Evolutionary conservation across 2,329 filamentous ascomycete genomes (phyloP).

Genomic region (Alternaria postmessia): DNA sequence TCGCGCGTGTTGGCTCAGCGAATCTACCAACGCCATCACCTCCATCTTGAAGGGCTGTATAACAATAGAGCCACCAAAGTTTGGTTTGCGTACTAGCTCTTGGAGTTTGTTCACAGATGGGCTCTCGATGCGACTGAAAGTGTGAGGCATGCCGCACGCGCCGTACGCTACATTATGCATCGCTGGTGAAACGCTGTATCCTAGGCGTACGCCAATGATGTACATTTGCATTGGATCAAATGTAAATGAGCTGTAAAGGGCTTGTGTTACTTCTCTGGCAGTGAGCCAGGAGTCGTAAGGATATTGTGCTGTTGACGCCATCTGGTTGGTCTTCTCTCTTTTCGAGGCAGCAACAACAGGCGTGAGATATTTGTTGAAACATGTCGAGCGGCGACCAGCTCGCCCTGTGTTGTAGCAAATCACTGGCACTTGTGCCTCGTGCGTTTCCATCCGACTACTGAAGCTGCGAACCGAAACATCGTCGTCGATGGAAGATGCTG

Average conservation of each 20-base stretch:
- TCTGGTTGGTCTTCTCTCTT: conserved; percentile 28
- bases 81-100: conserved; percentile 68
- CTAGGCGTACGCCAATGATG: conserved; percentile 76
- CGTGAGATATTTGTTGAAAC: conserved; percentile 71
- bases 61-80: conserved; percentile 76
- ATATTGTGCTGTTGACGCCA: conserved; percentile 13
- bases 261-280: conserved; percentile 68
- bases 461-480: conserved; percentile 68
- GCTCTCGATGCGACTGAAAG: conserved; percentile 71
- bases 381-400: conserved; percentile 69
- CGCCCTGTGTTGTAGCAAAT: conserved; percentile 72
- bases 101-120: conserved; percentile 69
- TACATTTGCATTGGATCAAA: conserved; percentile 76
- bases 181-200: conserved; percentile 76
- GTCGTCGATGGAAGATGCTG: conserved; percentile 65
- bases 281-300: conserved; percentile 63
- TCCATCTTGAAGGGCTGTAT: conserved; percentile 79
- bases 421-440: conserved; percentile 60
- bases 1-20: conserved; percentile 74
- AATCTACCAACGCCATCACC: conserved; percentile 69
- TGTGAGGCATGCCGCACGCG: conserved; percentile 72
- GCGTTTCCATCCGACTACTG: conserved; percentile 58
- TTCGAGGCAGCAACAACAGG: conserved; percentile 64
- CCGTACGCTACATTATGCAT: conserved; percentile 78
- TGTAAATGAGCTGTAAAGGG: conserved; percentile 71